These are phyloP conservation scores for Pleurostoma richardsiae DNA, from an alignment of 2,329 filamentous ascomycete genomes.

Conservation along the genomic window DNA sequence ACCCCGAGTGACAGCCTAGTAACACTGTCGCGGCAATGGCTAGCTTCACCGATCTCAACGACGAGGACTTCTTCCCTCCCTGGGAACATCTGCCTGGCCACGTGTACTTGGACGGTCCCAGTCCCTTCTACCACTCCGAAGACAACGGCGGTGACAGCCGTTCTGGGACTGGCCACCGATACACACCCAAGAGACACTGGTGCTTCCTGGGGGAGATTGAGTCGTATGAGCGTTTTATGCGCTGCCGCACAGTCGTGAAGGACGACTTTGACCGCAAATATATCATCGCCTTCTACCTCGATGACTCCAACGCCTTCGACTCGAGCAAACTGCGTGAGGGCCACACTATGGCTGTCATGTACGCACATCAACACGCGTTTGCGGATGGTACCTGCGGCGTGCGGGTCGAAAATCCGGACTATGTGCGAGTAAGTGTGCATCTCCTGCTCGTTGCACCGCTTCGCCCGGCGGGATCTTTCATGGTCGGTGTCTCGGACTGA, in stretches of 20 bases:
- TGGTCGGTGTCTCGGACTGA: background rate
- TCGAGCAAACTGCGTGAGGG: conserved; percentile 11
- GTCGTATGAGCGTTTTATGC: conserved; percentile 6
- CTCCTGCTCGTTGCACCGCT: background rate
- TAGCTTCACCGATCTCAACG: too few relatives aligned
- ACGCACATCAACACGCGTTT: conserved; percentile 9
- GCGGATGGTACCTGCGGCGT: conserved; percentile 2
- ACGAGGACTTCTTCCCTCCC: too few relatives aligned
- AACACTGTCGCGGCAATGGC: too few relatives aligned
- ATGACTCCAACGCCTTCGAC: conserved; percentile 8
- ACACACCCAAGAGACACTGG: conserved; percentile 1
- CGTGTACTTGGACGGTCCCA: too few relatives aligned
- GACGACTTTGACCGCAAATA: conserved; percentile 6
- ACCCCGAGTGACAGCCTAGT: too few relatives aligned
- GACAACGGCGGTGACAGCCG: too few relatives aligned
- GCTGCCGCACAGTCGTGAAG: conserved; percentile 10
- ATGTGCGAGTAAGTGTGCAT: background rate
- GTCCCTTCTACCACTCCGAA: too few relatives aligned
- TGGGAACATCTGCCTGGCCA: too few relatives aligned
- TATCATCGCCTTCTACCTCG: conserved; percentile 13
- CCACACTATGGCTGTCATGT: conserved; percentile 16
- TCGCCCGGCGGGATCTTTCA: background rate
- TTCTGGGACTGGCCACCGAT: background rate
- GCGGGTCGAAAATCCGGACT: conserved; percentile 1
- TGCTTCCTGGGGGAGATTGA: conserved; percentile 39